Base-by-base conservation (phyloP, 176 grass and related monocot genomes). In the Oryza glaberrima region DNA sequence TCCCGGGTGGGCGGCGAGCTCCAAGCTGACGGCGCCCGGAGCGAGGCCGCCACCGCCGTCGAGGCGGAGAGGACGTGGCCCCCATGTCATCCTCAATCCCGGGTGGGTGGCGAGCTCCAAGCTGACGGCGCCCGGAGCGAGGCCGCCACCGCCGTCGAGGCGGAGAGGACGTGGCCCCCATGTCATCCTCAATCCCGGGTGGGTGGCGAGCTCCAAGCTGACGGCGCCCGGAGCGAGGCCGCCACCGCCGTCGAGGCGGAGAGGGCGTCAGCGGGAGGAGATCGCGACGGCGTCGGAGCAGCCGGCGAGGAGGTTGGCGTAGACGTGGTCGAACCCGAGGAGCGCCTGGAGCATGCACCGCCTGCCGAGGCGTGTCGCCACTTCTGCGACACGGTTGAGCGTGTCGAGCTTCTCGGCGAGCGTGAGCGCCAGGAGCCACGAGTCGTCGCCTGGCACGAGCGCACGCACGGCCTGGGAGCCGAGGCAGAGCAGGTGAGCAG, bases 391-490 rank as follows among this genome's bases (percentile, higher is more conserved):
- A 79, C 94, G 88, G 76, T 99, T 99, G 48, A 96, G 93, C 41
- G 90, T 79, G 68, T 96, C 97, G 35, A 99, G 88, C 74, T 92
- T 94, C 93, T 99, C 97, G 66, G 97, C 97, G 41, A 99, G 86
- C 7, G 88, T 90, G 51, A 99, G 88, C 44, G 94, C 85, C 2
- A 94, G 91, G 78, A 99, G 88, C 32, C 89, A 91, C 51, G 67
- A 81, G 65, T 99, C 94, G 84, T 96, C 86, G 44, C 90, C 82
- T 4, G 97, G 88, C 19, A 99, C 94, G 19, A 99, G 91, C 8
- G 81, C 84, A 20, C 94, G 94, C 35, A 99, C 91, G 65, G 90
- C 91, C 51, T 79, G 90, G 30, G 83, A 92, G 34, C 89, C 86
- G 73, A 98, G 89, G 60, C 85, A 73, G 48, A 78, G 83, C 23